phyloP scores from a whole-genome alignment of 805 yeast species.

The Lipomyces yamanashiensis region DNA sequence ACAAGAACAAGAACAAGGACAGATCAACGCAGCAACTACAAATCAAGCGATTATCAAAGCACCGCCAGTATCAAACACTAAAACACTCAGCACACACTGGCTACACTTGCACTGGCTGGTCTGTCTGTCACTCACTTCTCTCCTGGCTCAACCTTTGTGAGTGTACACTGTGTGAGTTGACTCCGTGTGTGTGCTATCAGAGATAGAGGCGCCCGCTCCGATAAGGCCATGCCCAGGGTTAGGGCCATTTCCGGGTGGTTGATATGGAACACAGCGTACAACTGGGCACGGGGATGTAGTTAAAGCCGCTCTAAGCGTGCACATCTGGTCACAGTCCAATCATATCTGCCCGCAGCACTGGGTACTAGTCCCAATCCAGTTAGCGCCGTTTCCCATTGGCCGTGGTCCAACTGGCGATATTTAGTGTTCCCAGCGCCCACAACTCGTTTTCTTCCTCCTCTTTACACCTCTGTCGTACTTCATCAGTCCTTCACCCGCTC shows the following conservation, averaged over 20 bases:
- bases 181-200: too few species aligned
- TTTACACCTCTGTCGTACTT: conserved; percentile 6
- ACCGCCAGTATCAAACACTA: too few species aligned
- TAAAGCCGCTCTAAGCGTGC: neutral
- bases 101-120: too few species aligned
- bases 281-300: conserved; percentile 21
- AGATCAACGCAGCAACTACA: too few species aligned
- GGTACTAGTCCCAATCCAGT: conserved; percentile 18
- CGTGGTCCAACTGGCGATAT: conserved; percentile 26
- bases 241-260: neutral
- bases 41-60: too few species aligned
- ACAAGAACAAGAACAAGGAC: too few species aligned
- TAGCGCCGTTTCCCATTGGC: conserved; percentile 15
- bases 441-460: conserved; percentile 15
- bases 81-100: too few species aligned
- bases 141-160: too few species aligned
- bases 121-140: too few species aligned
- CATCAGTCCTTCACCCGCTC: conserved; percentile 12
- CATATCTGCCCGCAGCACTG: conserved; percentile 21
- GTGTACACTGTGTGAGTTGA: too few species aligned
- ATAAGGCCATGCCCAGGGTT: neutral
- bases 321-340: conserved; percentile 13
- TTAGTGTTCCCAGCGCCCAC: conserved; percentile 30
- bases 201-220: conserved; percentile 16
- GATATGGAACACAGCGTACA: conserved; percentile 17